Evolutionary conservation across 345 rosid genomes (phyloP).

Genomic region (Citrus reticulata): DNA sequence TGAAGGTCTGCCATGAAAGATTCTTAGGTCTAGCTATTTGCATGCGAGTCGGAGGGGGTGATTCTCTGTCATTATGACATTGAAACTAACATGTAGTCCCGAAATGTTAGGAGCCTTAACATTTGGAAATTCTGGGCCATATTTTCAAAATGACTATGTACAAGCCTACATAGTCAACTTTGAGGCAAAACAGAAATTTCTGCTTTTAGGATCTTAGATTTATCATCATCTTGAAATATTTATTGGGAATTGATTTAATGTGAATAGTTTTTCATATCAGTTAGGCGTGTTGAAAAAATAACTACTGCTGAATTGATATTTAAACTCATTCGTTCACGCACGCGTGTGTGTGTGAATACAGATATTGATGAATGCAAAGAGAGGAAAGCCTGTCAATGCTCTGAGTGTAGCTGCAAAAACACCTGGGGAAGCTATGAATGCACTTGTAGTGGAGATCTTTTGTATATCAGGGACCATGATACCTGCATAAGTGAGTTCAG

Average conservation of each 20-base stretch:
- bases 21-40: neutral
- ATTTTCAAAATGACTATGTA: neutral
- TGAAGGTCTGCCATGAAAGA: neutral
- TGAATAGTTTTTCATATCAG: neutral
- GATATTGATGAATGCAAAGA: slow-evolving; percentile 95
- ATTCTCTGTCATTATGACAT: neutral
- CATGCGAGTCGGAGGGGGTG: neutral
- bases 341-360: neutral
- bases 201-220: neutral
- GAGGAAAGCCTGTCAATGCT: slow-evolving; percentile 91
- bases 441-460: slow-evolving; percentile 80
- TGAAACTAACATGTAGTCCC: neutral
- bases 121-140: neutral
- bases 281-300: neutral
- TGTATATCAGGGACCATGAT: slow-evolving; percentile 89
- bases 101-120: neutral
- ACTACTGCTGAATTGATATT: neutral
- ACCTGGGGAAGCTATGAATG: slow-evolving; percentile 96
- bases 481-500: slow-evolving; percentile 84
- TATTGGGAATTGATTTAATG: neutral
- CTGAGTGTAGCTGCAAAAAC: slow-evolving; percentile 90
- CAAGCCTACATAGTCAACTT: neutral
- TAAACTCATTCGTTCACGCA: neutral
- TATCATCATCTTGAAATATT: neutral
- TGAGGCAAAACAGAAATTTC: neutral